Percentiles rank a stretch among this genome's conserved stretches.
phyloP scores from a whole-genome alignment of 2,329 filamentous ascomycete species.

The Colletotrichum tropicale region DNA sequence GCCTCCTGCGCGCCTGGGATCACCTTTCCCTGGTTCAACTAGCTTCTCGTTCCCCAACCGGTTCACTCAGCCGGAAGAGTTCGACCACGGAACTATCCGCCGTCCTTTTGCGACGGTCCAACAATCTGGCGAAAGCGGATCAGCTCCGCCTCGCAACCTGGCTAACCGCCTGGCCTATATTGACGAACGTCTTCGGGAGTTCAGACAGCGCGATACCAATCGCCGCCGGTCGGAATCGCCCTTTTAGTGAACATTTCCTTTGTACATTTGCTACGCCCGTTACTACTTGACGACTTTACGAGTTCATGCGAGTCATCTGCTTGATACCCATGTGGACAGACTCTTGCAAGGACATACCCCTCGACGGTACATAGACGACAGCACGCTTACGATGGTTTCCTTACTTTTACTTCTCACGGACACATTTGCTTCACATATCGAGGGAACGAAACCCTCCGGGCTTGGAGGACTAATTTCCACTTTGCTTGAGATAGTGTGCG shows the following conservation, averaged over 20 bases:
- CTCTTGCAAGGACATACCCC: conserved; percentile 14
- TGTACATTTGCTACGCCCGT: conserved; percentile 25
- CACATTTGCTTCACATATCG: conserved; percentile 21
- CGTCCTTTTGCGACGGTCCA: conserved; percentile 64
- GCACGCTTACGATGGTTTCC: conserved; percentile 13
- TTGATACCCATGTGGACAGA: conserved; percentile 9
- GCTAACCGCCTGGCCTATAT: conserved; percentile 61
- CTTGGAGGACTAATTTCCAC: conserved; percentile 15
- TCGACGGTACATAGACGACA: conserved; percentile 21
- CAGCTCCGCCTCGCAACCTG: conserved; percentile 47
- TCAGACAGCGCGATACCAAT: conserved; percentile 48
- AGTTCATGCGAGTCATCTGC: conserved; percentile 17
- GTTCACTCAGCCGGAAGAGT: conserved; percentile 48
- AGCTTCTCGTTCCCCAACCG: conserved; percentile 67
- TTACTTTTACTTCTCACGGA: conserved; percentile 9
- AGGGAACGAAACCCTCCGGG: background rate
- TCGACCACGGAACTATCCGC: conserved; percentile 49
- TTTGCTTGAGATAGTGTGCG: conserved; percentile 7
- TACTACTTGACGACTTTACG: conserved; percentile 17
- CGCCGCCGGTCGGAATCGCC: conserved; percentile 56
- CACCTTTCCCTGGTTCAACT: conserved; percentile 58
- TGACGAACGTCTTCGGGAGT: conserved; percentile 60
- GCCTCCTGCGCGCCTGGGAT: conserved; percentile 58
- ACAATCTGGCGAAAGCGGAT: conserved; percentile 41
- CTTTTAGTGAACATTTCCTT: conserved; percentile 34